Conservation (phyloP, 345 rosid genomes). For the Eucalyptus viminalis region DNA sequence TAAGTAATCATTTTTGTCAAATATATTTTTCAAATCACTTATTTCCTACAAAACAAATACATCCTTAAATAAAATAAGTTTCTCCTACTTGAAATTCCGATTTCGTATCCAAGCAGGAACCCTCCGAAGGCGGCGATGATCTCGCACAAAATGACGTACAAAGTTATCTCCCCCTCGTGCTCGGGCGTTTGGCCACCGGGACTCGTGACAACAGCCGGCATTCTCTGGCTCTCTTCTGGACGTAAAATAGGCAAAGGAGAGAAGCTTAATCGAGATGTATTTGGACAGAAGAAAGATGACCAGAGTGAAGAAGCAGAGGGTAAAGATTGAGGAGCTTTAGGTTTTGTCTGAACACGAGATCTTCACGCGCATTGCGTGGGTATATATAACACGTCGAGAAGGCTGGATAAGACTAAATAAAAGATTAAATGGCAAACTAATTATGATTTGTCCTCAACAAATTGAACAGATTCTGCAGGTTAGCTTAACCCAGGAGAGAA, state of each 20-base stretch:
- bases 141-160: constrained; percentile 16
- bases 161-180: constrained; percentile 22
- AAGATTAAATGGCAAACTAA: background rate
- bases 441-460: background rate
- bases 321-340: background rate
- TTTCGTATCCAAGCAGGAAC: constrained; percentile 4
- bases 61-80: background rate
- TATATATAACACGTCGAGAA: background rate
- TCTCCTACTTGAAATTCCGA: constrained; percentile 46
- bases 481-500: background rate
- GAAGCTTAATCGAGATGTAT: background rate
- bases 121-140: constrained; percentile 55
- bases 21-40: too few relatives aligned
- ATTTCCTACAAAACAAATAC: fast-evolving
- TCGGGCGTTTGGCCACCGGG: constrained; percentile 3
- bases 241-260: background rate
- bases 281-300: background rate
- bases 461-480: background rate
- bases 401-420: background rate
- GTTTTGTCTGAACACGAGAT: background rate
- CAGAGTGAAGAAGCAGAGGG: background rate
- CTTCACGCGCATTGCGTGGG: background rate
- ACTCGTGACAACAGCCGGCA: constrained; percentile 12
- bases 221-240: background rate
- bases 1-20: too few relatives aligned